Evolutionary conservation across 768 basidiomycete species (phyloP).

Genomic region (Sarcomyxa edulis): DNA sequence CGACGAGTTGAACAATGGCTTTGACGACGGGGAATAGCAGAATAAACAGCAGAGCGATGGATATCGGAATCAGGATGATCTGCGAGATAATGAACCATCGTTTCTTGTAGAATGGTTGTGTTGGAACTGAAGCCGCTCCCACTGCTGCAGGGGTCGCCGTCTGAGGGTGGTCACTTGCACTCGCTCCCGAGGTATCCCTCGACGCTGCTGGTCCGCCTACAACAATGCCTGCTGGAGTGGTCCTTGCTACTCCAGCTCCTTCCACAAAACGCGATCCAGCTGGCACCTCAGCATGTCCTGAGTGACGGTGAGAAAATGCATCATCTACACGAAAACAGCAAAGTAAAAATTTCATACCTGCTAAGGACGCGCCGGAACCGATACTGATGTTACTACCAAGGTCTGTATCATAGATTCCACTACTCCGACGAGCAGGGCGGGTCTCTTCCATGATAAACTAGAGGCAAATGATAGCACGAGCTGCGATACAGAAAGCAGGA

Average conservation of each 20-base stretch:
- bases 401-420: slow-evolving; percentile 26
- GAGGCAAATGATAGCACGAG: too few species aligned
- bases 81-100: slow-evolving; percentile 60
- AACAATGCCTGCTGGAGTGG: slow-evolving; percentile 18
- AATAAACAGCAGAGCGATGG: slow-evolving; percentile 62
- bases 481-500: too few species aligned
- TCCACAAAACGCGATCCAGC: slow-evolving; percentile 24
- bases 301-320: slow-evolving; percentile 1
- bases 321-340: background rate
- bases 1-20: slow-evolving; percentile 61
- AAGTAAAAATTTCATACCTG: slow-evolving; percentile 20
- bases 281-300: slow-evolving; percentile 28
- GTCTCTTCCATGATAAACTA: slow-evolving; percentile 31
- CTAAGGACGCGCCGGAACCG: slow-evolving; percentile 25
- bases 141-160: slow-evolving; percentile 13
- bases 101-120: slow-evolving; percentile 51
- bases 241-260: slow-evolving; percentile 15
- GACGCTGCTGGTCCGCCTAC: background rate
- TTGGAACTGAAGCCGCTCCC: slow-evolving; percentile 11
- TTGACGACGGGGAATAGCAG: slow-evolving; percentile 62
- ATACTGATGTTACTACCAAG: slow-evolving; percentile 24
- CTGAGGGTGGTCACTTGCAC: slow-evolving; percentile 6
- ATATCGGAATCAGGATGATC: slow-evolving; percentile 43
- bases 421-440: slow-evolving; percentile 27
- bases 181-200: background rate